Base-by-base conservation (phyloP, 2,329 filamentous ascomycete genomes). In the Claviceps capensis region DNA sequence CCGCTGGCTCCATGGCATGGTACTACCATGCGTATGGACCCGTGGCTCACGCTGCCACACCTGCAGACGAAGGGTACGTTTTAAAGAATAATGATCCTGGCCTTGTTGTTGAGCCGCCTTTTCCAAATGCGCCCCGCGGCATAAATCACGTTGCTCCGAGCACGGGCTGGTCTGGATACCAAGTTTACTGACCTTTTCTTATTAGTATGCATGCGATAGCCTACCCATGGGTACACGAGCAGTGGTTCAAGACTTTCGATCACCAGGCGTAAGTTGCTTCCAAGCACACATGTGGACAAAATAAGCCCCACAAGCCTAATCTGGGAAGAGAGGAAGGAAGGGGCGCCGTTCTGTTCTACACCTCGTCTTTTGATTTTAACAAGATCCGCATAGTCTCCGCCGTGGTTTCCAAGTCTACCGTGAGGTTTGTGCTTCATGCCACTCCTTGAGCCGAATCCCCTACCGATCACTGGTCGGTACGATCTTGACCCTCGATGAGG, bases 401-500 rank as follows among this genome's bases (percentile, higher is more conserved):
- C 90, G 93, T 77, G 93, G 93, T 74, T 98, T 97, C 83, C 90
- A 95, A 76, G 93, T 98, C 68, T 98, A 98, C 80, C 88, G 85
- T 62, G 93, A 98, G 76, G 93, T 98, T 66, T 98, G 93, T 80
- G 83, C 90, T 56, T 88, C 88, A 63, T 98, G 93, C 82, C 93
- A 98, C 79, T 98, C 93, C 57, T 84, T 98, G 58, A 84, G 78
- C 72, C 88, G 93, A 76, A 82, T 98, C 54, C 91, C 93, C 55
- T 98, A 94, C 81, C 88, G 93, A 71, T 67, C 86, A 54, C 79
- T 97, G 57, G 93, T 98, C 65, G 93, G 93, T 69, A 81, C 81
- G 59, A 79, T 95, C 70, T 81, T 96, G 79, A 98, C 93, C 54
- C 88, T 95, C 67, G 90, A 97, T 65, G 93, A 98, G 78, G 93